Conservation (phyloP, 768 basidiomycete species). For the Agaricus sinodeliciosus region DNA sequence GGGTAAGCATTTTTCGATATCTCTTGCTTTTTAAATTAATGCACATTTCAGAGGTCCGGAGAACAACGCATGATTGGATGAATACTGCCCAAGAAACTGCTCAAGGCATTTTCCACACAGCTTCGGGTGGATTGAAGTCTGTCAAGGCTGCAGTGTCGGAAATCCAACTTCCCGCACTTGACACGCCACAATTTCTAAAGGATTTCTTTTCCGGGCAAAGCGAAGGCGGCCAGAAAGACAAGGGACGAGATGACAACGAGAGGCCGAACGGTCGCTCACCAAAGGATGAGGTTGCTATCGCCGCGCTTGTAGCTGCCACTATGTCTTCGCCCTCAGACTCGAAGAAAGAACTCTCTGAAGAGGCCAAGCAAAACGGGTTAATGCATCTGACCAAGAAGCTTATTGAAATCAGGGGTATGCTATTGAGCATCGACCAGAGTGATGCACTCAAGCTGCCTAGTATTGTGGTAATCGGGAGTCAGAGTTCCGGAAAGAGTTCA, state of each 20-base stretch:
- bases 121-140: conserved; percentile 60
- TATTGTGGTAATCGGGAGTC: conserved; percentile 97
- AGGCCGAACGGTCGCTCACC: conserved; percentile 40
- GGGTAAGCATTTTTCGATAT: conserved; percentile 41
- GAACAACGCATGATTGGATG: conserved; percentile 62
- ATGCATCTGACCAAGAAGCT: conserved; percentile 93
- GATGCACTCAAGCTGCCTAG: conserved; percentile 92
- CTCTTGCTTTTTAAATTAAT: background rate
- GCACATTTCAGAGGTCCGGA: conserved; percentile 55
- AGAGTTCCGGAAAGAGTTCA: conserved; percentile 97
- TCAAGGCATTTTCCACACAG: conserved; percentile 63
- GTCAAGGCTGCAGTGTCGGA: conserved; percentile 53
- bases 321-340: conserved; percentile 71
- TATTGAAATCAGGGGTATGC: conserved; percentile 91
- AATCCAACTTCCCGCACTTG: conserved; percentile 49
- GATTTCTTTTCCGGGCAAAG: conserved; percentile 42
- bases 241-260: conserved; percentile 22
- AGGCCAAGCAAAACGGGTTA: conserved; percentile 68
- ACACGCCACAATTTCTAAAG: conserved; percentile 63
- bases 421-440: conserved; percentile 94
- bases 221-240: conserved; percentile 23
- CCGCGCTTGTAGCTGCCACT: conserved; percentile 71
- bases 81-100: conserved; percentile 61
- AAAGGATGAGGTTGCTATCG: conserved; percentile 57
- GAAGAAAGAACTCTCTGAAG: conserved; percentile 31